Evolutionary conservation across 2,329 filamentous ascomycete species (phyloP).

Genomic region (Trichophyton verrucosum): DNA sequence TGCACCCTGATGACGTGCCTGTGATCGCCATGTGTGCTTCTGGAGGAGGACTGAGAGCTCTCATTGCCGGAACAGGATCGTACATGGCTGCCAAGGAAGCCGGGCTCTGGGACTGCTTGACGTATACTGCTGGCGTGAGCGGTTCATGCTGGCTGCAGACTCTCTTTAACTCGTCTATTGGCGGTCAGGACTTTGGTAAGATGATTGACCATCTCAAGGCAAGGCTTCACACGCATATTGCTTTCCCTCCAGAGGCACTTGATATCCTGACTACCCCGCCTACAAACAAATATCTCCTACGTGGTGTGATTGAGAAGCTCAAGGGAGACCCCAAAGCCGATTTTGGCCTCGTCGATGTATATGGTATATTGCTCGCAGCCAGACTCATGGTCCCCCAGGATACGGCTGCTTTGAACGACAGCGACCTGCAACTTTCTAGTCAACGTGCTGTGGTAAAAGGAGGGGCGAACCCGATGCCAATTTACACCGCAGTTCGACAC

Average conservation of each 20-base stretch:
- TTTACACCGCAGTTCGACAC: constrained; percentile 90
- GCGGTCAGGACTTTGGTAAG: constrained; percentile 51
- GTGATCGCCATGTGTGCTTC: constrained; percentile 90
- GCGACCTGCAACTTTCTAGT: constrained; percentile 82
- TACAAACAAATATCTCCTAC: constrained; percentile 82
- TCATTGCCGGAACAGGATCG: constrained; percentile 83
- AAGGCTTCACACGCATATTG: constrained; percentile 76
- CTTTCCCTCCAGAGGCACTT: constrained; percentile 76
- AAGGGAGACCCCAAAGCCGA: constrained; percentile 67
- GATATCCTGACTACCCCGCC: constrained; percentile 72
- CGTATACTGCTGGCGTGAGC: constrained; percentile 90
- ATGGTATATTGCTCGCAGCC: constrained; percentile 73
- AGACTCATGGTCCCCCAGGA: constrained; percentile 76
- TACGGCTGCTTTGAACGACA: constrained; percentile 61
- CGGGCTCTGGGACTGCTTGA: constrained; percentile 84
- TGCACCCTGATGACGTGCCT: constrained; percentile 89
- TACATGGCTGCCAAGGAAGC: constrained; percentile 72
- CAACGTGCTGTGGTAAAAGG: constrained; percentile 64
- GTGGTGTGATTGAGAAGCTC: constrained; percentile 81
- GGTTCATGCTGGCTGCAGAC: constrained; percentile 93
- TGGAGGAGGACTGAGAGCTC: constrained; percentile 75
- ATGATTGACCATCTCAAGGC: constrained; percentile 78
- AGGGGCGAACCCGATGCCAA: constrained; percentile 75
- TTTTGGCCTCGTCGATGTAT: constrained; percentile 86
- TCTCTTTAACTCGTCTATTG: constrained; percentile 71